Conservation (phyloP, 805 yeast genomes). For the Nakazawaea laoshanensis region DNA sequence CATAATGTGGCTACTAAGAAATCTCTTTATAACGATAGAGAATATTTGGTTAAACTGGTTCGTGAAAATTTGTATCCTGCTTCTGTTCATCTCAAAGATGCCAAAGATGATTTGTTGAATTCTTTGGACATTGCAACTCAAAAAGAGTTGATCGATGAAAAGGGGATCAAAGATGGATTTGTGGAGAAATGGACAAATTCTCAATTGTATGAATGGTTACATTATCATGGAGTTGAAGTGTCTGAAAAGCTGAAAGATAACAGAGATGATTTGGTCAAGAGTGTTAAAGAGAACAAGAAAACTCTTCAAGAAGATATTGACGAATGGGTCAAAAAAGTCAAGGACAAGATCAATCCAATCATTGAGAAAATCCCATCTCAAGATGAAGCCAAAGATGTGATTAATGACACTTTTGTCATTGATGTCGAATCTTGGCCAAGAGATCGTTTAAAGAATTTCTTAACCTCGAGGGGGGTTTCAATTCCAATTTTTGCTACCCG, state of each 20-base stretch:
- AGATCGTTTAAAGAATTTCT: constrained; percentile 31
- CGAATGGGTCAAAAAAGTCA: constrained; percentile 23
- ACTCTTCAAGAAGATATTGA: constrained; percentile 29
- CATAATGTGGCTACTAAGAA: constrained; percentile 30
- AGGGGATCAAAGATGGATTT: constrained; percentile 30
- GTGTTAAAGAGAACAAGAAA: constrained; percentile 26
- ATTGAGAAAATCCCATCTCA: constrained; percentile 5
- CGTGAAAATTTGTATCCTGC: constrained; percentile 36
- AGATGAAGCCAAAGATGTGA: constrained; percentile 20
- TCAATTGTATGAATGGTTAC: constrained; percentile 49
- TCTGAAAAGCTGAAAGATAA: constrained; percentile 23
- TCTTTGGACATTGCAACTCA: constrained; percentile 28
- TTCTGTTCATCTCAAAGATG: constrained; percentile 20
- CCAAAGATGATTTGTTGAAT: constrained; percentile 30
- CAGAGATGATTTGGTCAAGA: constrained; percentile 25
- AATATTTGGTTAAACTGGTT: constrained; percentile 36
- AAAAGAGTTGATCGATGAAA: constrained; percentile 25
- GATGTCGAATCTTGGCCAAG: constrained; percentile 40
- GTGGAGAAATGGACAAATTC: constrained; percentile 45
- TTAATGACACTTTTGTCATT: constrained; percentile 36
- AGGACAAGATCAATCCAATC: constrained; percentile 24
- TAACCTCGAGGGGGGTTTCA: constrained; percentile 30
- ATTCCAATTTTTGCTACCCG: constrained; percentile 31
- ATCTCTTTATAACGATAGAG: constrained; percentile 24
- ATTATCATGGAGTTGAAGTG: constrained; percentile 31